A percentile compares a stretch with the other conserved stretches of the same genome.
phyloP scores from a whole-genome alignment of 768 basidiomycete species.

The Galerina sulciceps region DNA sequence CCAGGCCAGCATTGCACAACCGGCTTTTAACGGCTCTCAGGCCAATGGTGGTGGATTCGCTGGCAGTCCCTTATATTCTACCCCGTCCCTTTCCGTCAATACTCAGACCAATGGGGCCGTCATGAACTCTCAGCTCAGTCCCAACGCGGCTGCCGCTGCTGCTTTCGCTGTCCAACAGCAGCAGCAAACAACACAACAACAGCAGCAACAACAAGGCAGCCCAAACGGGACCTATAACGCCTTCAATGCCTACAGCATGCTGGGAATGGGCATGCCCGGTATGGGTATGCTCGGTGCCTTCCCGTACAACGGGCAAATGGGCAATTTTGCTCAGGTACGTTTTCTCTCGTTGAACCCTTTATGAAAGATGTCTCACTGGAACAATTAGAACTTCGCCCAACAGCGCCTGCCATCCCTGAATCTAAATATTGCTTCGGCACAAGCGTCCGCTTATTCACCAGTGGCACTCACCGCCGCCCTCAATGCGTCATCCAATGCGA shows the following conservation, averaged over 20 bases:
- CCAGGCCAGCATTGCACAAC: constrained; percentile 66
- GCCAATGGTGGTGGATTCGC: constrained; percentile 49
- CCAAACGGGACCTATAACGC: constrained; percentile 57
- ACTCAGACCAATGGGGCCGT: constrained; percentile 57
- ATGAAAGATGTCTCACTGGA: constrained; percentile 2
- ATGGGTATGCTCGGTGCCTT: constrained; percentile 77
- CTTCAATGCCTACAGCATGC: constrained; percentile 76
- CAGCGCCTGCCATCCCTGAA: constrained; percentile 70
- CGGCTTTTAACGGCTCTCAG: constrained; percentile 53
- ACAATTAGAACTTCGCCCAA: constrained; percentile 46
- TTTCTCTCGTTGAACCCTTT: constrained; percentile 2
- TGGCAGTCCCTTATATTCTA: constrained; percentile 71
- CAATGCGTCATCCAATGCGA: constrained; percentile 65
- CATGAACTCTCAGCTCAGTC: constrained; percentile 67
- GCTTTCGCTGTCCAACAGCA: constrained; percentile 49
- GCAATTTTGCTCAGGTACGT: constrained; percentile 66
- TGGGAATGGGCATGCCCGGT: constrained; percentile 78
- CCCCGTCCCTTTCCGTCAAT: constrained; percentile 72
- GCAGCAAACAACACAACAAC: constrained; percentile 48
- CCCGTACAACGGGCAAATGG: constrained; percentile 74
- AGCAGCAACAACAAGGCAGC: constrained; percentile 42
- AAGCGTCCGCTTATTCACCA: constrained; percentile 73
- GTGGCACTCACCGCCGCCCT: constrained; percentile 77
- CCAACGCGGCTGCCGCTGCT: constrained; percentile 63
- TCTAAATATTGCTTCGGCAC: constrained; percentile 71